Conservation (phyloP, 371 early-diverging fungal species). For the Nematocida displodere region DNA sequence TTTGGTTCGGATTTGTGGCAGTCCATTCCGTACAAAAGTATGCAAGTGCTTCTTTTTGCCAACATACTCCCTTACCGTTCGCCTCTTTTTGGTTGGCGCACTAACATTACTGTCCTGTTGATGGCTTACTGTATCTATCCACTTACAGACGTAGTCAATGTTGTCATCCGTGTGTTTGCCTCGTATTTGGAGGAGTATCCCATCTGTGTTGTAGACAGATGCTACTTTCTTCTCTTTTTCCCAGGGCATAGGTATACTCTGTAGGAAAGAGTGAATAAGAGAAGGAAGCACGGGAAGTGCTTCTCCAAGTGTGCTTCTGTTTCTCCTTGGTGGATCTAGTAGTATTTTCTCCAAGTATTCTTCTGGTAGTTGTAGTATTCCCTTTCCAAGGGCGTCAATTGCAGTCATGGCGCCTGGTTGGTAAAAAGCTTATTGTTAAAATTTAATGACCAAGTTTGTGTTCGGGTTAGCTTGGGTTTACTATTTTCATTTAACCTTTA, state of each 20-base stretch:
- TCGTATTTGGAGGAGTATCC: constrained; percentile 9
- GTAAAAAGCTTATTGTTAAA: not conserved
- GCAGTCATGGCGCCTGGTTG: not conserved
- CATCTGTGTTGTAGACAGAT: constrained; percentile 35
- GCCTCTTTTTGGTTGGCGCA: not conserved
- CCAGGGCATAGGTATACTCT: constrained; percentile 99
- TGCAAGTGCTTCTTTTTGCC: not conserved
- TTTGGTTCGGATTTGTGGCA: too few relatives aligned
- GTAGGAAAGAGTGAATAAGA: constrained; percentile 68
- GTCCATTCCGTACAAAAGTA: too few relatives aligned
- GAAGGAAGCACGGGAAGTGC: not conserved
- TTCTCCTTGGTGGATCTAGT: constrained; percentile 29
- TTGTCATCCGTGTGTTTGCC: constrained; percentile 14
- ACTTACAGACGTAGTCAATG: constrained; percentile 34
- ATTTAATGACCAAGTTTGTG: not conserved
- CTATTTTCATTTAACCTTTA: too few relatives aligned
- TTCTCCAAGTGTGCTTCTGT: constrained; percentile 1
- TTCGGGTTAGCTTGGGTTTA: not conserved
- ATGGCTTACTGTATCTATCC: too few relatives aligned
- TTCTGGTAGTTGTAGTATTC: not conserved
- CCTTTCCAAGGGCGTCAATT: not conserved
- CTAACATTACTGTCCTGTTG: not conserved
- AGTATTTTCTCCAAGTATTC: constrained; percentile 40
- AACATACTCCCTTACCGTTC: not conserved
- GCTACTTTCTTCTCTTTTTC: constrained; percentile 69